Evolutionary conservation across 1,284 basidiomycete species (phyloP).

Genomic region (Marasmius fiardii): DNA sequence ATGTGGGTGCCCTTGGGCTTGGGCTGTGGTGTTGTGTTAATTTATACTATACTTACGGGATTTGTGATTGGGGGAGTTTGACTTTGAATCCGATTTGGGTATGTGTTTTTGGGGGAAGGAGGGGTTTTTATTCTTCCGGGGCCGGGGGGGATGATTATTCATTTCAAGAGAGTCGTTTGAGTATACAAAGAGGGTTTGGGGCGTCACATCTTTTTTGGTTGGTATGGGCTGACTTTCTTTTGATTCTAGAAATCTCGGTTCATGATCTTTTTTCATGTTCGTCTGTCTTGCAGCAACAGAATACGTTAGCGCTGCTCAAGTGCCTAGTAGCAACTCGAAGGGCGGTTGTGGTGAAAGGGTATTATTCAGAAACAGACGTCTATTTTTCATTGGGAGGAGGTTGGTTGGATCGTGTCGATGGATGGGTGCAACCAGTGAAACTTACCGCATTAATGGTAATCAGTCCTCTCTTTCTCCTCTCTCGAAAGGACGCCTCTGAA

Average conservation of each 20-base stretch:
- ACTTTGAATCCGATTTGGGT: conserved; percentile 37
- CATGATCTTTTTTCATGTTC: conserved; percentile 22
- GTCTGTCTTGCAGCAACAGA: conserved; percentile 41
- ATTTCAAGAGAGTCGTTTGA: conserved; percentile 33
- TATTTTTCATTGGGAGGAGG: conserved; percentile 30
- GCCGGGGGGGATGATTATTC: conserved; percentile 32
- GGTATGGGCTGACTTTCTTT: conserved; percentile 12
- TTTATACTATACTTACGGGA: conserved; percentile 35
- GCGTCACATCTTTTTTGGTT: background rate
- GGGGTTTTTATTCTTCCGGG: conserved; percentile 28
- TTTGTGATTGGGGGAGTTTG: conserved; percentile 37
- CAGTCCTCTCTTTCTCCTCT: background rate
- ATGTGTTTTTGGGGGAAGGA: conserved; percentile 31
- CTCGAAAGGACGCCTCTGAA: conserved; percentile 46
- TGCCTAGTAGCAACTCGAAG: conserved; percentile 20
- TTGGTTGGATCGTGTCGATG: conserved; percentile 59
- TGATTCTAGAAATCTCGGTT: conserved; percentile 31
- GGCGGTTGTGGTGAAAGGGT: background rate
- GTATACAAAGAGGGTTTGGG: conserved; percentile 34
- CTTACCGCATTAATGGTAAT: conserved; percentile 43
- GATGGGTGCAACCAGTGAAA: conserved; percentile 62
- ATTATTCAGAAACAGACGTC: conserved; percentile 8
- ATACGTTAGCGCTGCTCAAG: conserved; percentile 30
- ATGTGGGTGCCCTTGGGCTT: conserved; percentile 39
- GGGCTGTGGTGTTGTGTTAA: conserved; percentile 39